Percentiles rank a stretch among this genome's conserved stretches.
Conservation (phyloP, 768 basidiomycete genomes). For the Lactarius tabidus region DNA sequence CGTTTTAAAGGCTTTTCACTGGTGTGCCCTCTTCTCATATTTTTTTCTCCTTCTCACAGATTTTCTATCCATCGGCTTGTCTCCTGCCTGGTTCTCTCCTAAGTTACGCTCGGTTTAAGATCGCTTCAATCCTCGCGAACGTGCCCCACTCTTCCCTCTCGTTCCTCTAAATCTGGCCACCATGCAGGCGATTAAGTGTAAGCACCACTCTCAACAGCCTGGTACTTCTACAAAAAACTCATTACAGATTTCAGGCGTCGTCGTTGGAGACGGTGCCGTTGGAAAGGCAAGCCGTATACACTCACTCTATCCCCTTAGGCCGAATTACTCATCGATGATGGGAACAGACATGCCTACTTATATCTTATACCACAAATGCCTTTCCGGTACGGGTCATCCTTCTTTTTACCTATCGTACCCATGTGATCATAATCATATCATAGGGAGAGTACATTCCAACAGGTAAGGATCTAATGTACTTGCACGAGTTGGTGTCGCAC, state of each 20-base stretch:
- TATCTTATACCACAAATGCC: conserved; percentile 98
- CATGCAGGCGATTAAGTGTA: conserved; percentile 94
- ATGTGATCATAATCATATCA: conserved; percentile 6
- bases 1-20: not conserved
- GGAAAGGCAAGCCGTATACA: conserved; percentile 68
- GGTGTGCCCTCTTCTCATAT: not conserved
- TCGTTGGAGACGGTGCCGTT: conserved; percentile 97
- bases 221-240: conserved; percentile 15
- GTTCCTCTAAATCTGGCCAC: conserved; percentile 5
- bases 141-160: not conserved
- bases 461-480: conserved; percentile 44
- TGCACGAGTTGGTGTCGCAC: conserved; percentile 10
- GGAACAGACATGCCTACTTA: conserved; percentile 90
- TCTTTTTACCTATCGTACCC: conserved; percentile 7
- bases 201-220: conserved; percentile 29
- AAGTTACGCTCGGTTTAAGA: conserved; percentile 2
- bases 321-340: conserved; percentile 26
- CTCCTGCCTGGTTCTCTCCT: conserved; percentile 3
- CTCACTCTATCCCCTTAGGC: not conserved
- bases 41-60: not conserved
- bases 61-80: not conserved
- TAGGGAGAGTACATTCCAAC: conserved; percentile 97
- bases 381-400: conserved; percentile 66
- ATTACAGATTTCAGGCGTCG: conserved; percentile 68
- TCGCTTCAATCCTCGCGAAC: conserved; percentile 13